phyloP scores from a whole-genome alignment of 108 stramenopile genomes.

The Cyclotella kingstonii region DNA sequence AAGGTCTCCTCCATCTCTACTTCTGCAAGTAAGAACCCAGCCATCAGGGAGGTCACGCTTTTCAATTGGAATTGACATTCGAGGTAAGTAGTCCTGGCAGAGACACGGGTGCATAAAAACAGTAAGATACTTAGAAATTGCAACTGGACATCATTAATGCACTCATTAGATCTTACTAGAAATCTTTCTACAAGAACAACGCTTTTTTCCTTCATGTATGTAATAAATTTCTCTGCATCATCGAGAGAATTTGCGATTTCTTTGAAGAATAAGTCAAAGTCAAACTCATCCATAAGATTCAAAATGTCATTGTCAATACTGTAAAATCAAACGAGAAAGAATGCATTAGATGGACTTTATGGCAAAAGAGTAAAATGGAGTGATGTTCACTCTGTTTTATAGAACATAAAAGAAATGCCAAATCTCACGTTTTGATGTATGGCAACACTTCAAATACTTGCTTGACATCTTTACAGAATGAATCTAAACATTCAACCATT shows the following conservation, averaged over 20 bases:
- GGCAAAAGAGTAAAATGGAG: background rate
- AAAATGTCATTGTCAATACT: conserved; percentile 87
- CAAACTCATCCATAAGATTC: conserved; percentile 81
- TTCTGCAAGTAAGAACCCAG: conserved; percentile 82
- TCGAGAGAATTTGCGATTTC: conserved; percentile 71
- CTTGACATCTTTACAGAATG: conserved; percentile 75
- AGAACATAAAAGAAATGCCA: background rate
- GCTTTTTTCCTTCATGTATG: conserved; percentile 71
- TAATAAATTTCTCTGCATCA: conserved; percentile 55
- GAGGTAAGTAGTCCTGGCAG: conserved; percentile 73
- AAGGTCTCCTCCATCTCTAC: conserved; percentile 75
- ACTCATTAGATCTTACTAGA: too few species aligned
- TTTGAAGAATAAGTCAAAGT: conserved; percentile 67
- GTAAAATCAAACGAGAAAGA: conserved; percentile 6
- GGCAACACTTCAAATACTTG: conserved; percentile 75
- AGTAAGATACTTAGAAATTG: background rate
- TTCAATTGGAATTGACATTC: conserved; percentile 86
- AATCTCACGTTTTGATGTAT: conserved; percentile 78
- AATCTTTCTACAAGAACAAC: conserved; percentile 75
- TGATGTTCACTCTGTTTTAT: background rate
- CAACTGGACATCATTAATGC: too few species aligned
- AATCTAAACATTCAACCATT: conserved; percentile 63
- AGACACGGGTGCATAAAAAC: background rate
- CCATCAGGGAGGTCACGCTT: conserved; percentile 77
- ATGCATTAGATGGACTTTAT: background rate